Evolutionary conservation across 805 yeast genomes (phyloP), one percentile per base, ranked within the genome.

Genomic region (Myxozyma monticola): DNA sequence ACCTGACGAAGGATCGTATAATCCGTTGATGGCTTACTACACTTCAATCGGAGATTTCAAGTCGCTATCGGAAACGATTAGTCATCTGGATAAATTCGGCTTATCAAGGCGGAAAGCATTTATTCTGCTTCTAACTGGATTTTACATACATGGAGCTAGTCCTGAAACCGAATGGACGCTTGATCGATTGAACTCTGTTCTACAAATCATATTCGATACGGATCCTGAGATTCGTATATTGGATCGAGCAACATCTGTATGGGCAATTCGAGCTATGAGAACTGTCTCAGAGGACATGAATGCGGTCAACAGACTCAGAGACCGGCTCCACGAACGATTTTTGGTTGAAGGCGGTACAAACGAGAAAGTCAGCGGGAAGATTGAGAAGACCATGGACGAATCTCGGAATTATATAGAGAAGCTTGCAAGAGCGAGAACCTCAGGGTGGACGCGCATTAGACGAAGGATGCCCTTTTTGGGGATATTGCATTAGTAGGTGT

Each of bases 21-120:
- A 50, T 6, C 48, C 56, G 9, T 57, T 65, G 22, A 35, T 65
- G 9, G 33, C 46, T 14, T 57, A 62, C 37, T 61, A 65, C 42
- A 39, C 62, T 30, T 21, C 45, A 21, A 35, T 18, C 6, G 60
- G 64, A 12, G 49, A 64, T 29, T 59, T 59, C 22, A 33, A 39
- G 18, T 48, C 51, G 34, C 24, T 58, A 12, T 36, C 53, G 3
- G 51, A 42, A n/a, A 18, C 59, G 6, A 44, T 64, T 22, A 36
- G 50, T 18, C 37, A 51, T 15, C 61, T 64, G 66, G 51, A 50
- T 28, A 48, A 17, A 35, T 49, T 28, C 38, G 21, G 25, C 10
- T 36, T 51, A 30, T 37, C 43, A n/a, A 43, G 33, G 28, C 24
- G 38, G 24, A 36, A 42, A 9, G 55, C 55, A 4, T 51, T 41